A percentile compares a stretch with the other conserved stretches of the same genome.
These are phyloP conservation scores for Globisporangium ultimum DNA, from an alignment of 352 stramenopile genomes.

Conservation along the genomic window DNA sequence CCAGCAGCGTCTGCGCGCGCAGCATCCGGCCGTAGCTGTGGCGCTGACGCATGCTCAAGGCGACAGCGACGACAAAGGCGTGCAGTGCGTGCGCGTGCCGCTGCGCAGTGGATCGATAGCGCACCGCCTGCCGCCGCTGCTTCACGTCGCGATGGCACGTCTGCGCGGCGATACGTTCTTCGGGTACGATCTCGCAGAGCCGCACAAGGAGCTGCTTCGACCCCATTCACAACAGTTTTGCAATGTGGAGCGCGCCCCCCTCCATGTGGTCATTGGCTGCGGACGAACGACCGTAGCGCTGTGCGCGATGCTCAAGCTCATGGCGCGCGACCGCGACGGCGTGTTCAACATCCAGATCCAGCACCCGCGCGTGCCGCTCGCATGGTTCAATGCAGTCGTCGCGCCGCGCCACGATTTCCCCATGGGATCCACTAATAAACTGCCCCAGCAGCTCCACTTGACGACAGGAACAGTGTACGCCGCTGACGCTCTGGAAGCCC, in stretches of 20 bases:
- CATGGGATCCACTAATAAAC: not conserved
- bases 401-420: slow-evolving; percentile 55
- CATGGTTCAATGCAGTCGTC: slow-evolving; percentile 62
- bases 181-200: slow-evolving; percentile 28
- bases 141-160: slow-evolving; percentile 36
- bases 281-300: slow-evolving; percentile 64
- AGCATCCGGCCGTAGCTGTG: not conserved
- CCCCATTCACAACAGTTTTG: not conserved
- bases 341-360: slow-evolving; percentile 78
- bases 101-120: slow-evolving; percentile 19
- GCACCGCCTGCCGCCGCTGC: slow-evolving; percentile 31
- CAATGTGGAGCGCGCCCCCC: not conserved
- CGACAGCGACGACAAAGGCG: slow-evolving; percentile 15
- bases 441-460: slow-evolving; percentile 29
- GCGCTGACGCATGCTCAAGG: slow-evolving; percentile 1
- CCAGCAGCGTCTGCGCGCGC: slow-evolving; percentile 9
- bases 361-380: slow-evolving; percentile 52
- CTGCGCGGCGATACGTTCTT: slow-evolving; percentile 40
- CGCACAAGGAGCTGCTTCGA: slow-evolving; percentile 2
- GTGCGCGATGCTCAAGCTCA: slow-evolving; percentile 46
- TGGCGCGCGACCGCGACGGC: not conserved
- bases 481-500: slow-evolving; percentile 2
- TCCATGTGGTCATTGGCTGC: slow-evolving; percentile 62
- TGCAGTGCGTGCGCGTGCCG: slow-evolving; percentile 35
- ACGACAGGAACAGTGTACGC: slow-evolving; percentile 57